Conservation (phyloP, 345 rosid genomes). For the Balakata baccata region DNA sequence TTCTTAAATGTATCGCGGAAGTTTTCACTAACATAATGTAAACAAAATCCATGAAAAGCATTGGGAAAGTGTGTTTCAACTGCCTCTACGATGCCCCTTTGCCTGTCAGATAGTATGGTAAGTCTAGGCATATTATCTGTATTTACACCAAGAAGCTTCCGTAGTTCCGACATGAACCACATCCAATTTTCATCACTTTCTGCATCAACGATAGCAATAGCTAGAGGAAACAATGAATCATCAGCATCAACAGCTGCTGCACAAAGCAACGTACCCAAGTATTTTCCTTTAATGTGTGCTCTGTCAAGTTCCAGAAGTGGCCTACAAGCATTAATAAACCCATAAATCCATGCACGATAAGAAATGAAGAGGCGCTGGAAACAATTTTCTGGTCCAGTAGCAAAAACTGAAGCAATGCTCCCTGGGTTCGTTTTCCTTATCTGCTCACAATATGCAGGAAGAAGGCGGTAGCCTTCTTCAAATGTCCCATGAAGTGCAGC, state of each 20-base stretch:
- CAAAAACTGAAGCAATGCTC: constrained; percentile 83
- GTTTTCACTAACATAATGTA: constrained; percentile 79
- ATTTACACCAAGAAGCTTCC: constrained; percentile 90
- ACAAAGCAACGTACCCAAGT: constrained; percentile 77
- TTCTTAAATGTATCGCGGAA: constrained; percentile 94
- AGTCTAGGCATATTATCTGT: constrained; percentile 95
- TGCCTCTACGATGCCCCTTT: constrained; percentile 75
- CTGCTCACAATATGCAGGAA: constrained; percentile 91
- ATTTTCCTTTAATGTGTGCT: constrained; percentile 92
- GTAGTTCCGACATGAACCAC: constrained; percentile 95
- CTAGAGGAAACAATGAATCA: constrained; percentile 78
- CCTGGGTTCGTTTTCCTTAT: constrained; percentile 77
- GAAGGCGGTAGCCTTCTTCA: constrained; percentile 92
- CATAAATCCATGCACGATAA: constrained; percentile 82
- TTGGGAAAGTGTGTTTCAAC: constrained; percentile 94
- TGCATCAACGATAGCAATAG: constrained; percentile 75
- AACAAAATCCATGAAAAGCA: constrained; percentile 91
- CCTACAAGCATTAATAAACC: constrained; percentile 85
- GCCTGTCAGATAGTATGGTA: constrained; percentile 94
- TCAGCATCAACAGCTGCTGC: constrained; percentile 96
- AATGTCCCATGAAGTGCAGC: constrained; percentile 98
- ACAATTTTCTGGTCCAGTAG: constrained; percentile 82
- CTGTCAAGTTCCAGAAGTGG: constrained; percentile 91
- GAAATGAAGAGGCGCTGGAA: constrained; percentile 93
- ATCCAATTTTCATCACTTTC: constrained; percentile 94